Conservation (phyloP, 306 rosid species). For the Vachellia collinsii region DNA sequence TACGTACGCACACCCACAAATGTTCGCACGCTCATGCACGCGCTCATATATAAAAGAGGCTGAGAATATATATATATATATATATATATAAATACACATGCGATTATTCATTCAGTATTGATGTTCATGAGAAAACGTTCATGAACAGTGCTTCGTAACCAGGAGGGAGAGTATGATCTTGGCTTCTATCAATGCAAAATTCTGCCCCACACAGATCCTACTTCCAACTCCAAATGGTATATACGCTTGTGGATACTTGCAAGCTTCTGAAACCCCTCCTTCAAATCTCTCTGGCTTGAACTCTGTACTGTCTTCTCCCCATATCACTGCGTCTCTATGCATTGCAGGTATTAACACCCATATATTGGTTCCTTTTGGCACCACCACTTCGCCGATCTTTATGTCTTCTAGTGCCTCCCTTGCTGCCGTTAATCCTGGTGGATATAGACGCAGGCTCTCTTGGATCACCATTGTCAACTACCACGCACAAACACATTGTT, state of each 20-base stretch:
- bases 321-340: conserved; percentile 42
- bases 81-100: too few relatives aligned
- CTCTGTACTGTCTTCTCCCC: conserved; percentile 41
- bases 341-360: conserved; percentile 30
- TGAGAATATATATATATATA: too few relatives aligned
- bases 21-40: too few relatives aligned
- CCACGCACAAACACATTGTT: background rate
- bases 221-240: conserved; percentile 47
- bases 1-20: too few relatives aligned
- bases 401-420: conserved; percentile 41
- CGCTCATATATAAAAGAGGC: too few relatives aligned
- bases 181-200: conserved; percentile 31
- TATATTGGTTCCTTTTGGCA: conserved; percentile 45
- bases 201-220: conserved; percentile 44
- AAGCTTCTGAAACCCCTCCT: conserved; percentile 37
- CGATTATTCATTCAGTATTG: background rate
- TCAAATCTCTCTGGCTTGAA: conserved; percentile 48
- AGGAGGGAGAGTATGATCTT: conserved; percentile 36
- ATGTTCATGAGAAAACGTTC: background rate
- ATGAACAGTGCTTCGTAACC: conserved; percentile 19
- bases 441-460: conserved; percentile 46
- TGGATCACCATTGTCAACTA: conserved; percentile 52
- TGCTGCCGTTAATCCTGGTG: conserved; percentile 21
- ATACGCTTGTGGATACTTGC: conserved; percentile 48
- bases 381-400: conserved; percentile 35